Percentiles rank a stretch among this genome's conserved stretches.
phyloP scores from a whole-genome alignment of 106 monocot species.

The Apostasia shenzhenica region DNA sequence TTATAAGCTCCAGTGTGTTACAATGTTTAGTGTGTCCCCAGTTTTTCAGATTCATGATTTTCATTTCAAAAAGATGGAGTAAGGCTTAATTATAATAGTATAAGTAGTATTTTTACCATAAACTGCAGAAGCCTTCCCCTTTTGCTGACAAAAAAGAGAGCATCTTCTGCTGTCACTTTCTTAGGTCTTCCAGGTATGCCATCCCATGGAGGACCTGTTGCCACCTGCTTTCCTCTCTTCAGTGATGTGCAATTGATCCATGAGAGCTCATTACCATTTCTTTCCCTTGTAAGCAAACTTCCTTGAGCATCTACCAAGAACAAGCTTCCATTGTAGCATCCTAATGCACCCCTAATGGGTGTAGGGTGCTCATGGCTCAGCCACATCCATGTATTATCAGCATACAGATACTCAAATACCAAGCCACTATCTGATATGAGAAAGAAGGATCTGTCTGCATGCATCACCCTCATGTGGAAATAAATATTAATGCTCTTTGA shows the following conservation, averaged over 20 bases:
- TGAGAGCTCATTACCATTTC: conserved; percentile 51
- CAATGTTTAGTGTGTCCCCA: too few species aligned
- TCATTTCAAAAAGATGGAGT: neutral
- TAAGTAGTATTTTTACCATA: conserved; percentile 33
- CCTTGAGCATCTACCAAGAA: conserved; percentile 67
- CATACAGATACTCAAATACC: conserved; percentile 55
- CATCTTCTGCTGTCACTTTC: conserved; percentile 50
- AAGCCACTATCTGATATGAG: conserved; percentile 53
- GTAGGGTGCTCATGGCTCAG: conserved; percentile 64
- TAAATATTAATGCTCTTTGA: conserved; percentile 33
- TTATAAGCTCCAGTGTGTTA: too few species aligned
- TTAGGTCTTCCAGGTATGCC: conserved; percentile 27
- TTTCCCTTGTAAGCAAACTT: conserved; percentile 64
- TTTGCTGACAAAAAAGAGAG: conserved; percentile 76
- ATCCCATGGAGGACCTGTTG: conserved; percentile 86
- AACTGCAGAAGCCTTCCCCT: conserved; percentile 75
- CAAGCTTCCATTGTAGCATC: conserved; percentile 81
- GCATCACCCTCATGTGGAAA: conserved; percentile 72
- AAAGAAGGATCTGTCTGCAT: conserved; percentile 73
- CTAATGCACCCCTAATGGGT: conserved; percentile 51
- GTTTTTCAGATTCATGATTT: neutral
- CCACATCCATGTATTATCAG: conserved; percentile 64
- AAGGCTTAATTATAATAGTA: too few species aligned
- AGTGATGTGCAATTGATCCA: conserved; percentile 85
- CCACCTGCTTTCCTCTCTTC: conserved; percentile 64